These are phyloP conservation scores for Amanita molliuscula DNA, from an alignment of 768 basidiomycete species.

Conservation along the genomic window DNA sequence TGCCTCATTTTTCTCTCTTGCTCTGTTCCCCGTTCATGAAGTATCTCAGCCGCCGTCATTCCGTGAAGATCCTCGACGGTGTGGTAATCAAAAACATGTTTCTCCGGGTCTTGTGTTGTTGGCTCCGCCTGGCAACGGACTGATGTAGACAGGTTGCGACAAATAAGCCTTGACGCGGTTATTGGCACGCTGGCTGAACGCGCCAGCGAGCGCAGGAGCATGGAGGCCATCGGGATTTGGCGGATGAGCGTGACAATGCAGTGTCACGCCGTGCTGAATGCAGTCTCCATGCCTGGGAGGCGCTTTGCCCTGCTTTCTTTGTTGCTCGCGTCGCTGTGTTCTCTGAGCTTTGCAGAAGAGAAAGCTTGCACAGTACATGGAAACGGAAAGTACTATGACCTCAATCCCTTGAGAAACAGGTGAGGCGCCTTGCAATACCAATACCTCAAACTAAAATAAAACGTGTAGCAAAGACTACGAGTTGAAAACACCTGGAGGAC, in stretches of 20 bases:
- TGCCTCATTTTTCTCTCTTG: conserved; percentile 81
- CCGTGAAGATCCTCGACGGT: conserved; percentile 81
- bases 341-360: conserved; percentile 26
- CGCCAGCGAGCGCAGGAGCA: conserved; percentile 54
- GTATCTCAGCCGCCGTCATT: conserved; percentile 67
- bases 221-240: conserved; percentile 48
- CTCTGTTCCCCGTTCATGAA: conserved; percentile 61
- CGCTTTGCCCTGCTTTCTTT: conserved; percentile 5
- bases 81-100: conserved; percentile 54
- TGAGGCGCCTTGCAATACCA: conserved; percentile 19
- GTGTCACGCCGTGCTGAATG: not conserved
- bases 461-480: conserved; percentile 52
- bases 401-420: conserved; percentile 52
- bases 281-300: not conserved
- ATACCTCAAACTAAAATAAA: conserved; percentile 6
- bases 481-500: conserved; percentile 35
- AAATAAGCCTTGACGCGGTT: conserved; percentile 18
- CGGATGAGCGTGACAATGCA: conserved; percentile 20
- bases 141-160: conserved; percentile 28
- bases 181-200: conserved; percentile 24
- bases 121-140: conserved; percentile 20
- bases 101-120: conserved; percentile 20
- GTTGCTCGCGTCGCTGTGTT: conserved; percentile 5
- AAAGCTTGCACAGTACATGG: conserved; percentile 52
- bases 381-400: conserved; percentile 52